phyloP scores from a whole-genome alignment of 208 protist genomes.

The Perkinsela sp. region DNA sequence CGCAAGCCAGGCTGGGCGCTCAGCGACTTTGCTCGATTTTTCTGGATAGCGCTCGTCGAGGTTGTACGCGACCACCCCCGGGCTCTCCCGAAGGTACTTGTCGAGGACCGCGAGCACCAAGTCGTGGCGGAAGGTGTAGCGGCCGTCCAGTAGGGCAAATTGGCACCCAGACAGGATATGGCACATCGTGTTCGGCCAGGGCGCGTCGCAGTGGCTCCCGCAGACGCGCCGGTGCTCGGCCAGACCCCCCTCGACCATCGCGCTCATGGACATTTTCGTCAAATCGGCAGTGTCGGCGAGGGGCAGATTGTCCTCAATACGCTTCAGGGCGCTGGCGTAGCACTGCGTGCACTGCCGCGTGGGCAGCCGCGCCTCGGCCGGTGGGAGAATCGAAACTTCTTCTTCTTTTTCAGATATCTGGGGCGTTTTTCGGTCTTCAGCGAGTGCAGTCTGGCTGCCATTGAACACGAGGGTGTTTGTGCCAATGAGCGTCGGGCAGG shows the following conservation, averaged over 20 bases:
- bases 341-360: neutral
- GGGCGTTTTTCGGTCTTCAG: too few relatives aligned
- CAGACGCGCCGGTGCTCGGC: too few relatives aligned
- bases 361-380: too few relatives aligned
- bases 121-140: neutral
- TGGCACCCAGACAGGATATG: neutral
- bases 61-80: neutral
- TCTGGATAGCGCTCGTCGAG: neutral
- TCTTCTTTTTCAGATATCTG: too few relatives aligned
- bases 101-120: neutral
- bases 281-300: too few relatives aligned
- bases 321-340: neutral
- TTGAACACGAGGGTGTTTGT: too few relatives aligned
- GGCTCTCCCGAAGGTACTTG: neutral
- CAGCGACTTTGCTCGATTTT: neutral
- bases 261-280: too few relatives aligned
- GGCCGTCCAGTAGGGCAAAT: neutral
- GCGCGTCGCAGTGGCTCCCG: too few relatives aligned
- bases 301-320: neutral
- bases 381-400: too few relatives aligned
- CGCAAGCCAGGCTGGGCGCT: neutral
- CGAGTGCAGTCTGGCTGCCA: too few relatives aligned
- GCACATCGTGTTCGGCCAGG: neutral
- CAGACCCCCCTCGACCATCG: too few relatives aligned
- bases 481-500: too few relatives aligned